Base-by-base conservation (phyloP, 1,139 yeast species). In the Protomyces lactucae-debilis region DNA sequence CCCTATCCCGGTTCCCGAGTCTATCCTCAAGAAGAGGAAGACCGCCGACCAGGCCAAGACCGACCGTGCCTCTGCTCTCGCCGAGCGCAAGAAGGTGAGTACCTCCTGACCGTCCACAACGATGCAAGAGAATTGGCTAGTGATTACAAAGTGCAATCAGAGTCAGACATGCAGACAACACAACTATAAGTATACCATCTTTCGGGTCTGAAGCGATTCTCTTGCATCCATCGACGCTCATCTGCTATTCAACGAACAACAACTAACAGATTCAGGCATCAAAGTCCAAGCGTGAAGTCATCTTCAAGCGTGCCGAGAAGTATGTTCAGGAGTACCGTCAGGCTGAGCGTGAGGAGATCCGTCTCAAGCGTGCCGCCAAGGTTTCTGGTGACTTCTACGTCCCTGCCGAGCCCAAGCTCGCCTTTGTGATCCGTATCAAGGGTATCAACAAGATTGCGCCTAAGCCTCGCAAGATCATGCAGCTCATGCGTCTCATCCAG, bases 391-490 rank as follows among this genome's bases (percentile, higher is more conserved):
- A 95, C 77, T 90, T 86, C 91, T 93, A 87, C 85, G 97, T 93
- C 76, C 95, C 89, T 77, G 97, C 97, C 79, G 95, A 93, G 85
- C 85, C 89, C 77, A 92, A 91, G 83, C 87, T 93, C 78, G 96
- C 90, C 75, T 92, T 93, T 80, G 96, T 93, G 78, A 85, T 93
- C 80, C 93, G 99, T 87, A 93, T 93, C 86, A 93, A 93, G 93
- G 99, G 99, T 93, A 90, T 93, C 81, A 90, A 85, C 92, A 93
- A 93, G 88, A 91, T 93, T 76, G 91, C 99, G 77, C 99, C 99
- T 78, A 93, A 93, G 89, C 98, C 98, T 85, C 90, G 98, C 88
- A 93, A 93, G 91, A 97, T 93, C 75, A 82, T 93, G 81, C 99
- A 93, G 84, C 87, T 93, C 79, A 85, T 93, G 80, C 90, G 99